Evolutionary conservation across 2,329 filamentous ascomycete genomes (phyloP).

Genomic region (Ceratocystiopsis minuta): DNA sequence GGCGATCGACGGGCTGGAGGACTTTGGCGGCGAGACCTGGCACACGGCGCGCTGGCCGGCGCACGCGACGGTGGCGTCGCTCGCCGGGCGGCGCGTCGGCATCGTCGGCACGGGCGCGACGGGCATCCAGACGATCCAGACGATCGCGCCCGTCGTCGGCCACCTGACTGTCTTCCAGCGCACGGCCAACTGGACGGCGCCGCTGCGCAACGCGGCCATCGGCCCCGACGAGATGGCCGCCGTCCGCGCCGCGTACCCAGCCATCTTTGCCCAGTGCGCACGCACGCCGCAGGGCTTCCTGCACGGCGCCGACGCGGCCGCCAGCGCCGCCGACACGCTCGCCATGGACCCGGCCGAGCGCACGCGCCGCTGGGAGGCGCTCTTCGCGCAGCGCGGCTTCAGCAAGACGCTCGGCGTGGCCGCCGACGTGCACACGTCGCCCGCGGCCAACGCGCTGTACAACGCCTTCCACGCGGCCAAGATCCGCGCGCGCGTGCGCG

Average conservation of each 20-base stretch:
- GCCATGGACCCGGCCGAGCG: constrained; percentile 23
- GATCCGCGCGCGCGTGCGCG: constrained; percentile 17
- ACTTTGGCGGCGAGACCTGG: constrained; percentile 5
- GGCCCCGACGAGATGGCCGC: constrained; percentile 27
- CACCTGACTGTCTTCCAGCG: constrained; percentile 32
- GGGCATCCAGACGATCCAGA: constrained; percentile 9
- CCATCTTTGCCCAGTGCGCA: constrained; percentile 25
- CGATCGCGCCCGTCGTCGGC: constrained; percentile 13
- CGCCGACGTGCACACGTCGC: constrained; percentile 13
- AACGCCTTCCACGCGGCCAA: constrained; percentile 17
- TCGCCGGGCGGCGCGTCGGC: constrained; percentile 8
- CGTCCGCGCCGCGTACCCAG: constrained; percentile 17
- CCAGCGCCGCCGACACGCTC: constrained; percentile 25
- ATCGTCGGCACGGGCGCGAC: constrained; percentile 10
- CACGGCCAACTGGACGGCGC: constrained; percentile 38
- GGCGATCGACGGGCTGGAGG: constrained; percentile 12
- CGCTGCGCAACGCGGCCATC: constrained; percentile 33
- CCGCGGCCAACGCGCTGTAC: constrained; percentile 15
- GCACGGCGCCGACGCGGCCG: no score
- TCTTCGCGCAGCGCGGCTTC: constrained; percentile 16
- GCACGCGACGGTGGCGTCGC: neutral
- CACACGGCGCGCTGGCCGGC: constrained; percentile 8
- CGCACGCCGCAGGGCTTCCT: constrained; percentile 34
- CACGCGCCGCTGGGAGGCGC: constrained; percentile 22
- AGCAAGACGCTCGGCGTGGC: constrained; percentile 1